phyloP scores from a whole-genome alignment of 371 early-diverging fungal genomes.

The Catenaria anguillulae region DNA sequence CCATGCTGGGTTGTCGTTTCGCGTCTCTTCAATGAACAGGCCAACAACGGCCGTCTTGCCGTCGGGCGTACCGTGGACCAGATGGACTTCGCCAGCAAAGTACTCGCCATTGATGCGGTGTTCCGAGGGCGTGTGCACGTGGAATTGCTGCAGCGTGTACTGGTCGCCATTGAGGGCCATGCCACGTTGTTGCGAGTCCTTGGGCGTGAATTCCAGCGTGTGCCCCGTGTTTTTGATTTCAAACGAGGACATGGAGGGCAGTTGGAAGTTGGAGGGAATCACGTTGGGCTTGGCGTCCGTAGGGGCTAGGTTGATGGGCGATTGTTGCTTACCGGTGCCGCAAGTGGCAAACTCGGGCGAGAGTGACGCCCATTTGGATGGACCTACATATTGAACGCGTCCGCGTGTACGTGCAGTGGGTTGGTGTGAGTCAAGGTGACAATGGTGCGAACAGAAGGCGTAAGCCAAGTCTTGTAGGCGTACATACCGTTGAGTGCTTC shows the following conservation, averaged over 20 bases:
- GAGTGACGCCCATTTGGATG: slow-evolving; percentile 8
- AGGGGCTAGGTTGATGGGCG: slow-evolving; percentile 20
- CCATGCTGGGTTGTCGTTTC: not conserved
- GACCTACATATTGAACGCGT: no score
- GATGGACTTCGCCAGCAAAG: slow-evolving; percentile 26
- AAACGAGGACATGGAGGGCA: slow-evolving; percentile 6
- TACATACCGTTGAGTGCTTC: not conserved
- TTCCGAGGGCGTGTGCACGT: slow-evolving; percentile 28
- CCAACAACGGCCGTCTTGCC: not conserved
- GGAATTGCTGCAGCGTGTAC: slow-evolving; percentile 23
- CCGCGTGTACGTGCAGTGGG: no score
- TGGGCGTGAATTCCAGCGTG: not conserved
- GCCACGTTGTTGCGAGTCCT: slow-evolving; percentile 9
- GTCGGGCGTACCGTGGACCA: slow-evolving; percentile 20
- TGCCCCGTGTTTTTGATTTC: slow-evolving; percentile 3
- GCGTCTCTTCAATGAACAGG: not conserved
- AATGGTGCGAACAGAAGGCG: no score
- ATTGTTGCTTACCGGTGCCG: slow-evolving; percentile 18
- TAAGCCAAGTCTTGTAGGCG: no score
- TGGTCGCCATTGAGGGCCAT: slow-evolving; percentile 11
- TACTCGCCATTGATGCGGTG: no score
- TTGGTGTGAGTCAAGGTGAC: no score
- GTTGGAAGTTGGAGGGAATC: not conserved
- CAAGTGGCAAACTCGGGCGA: slow-evolving; percentile 11
- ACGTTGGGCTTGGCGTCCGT: not conserved